phyloP scores from a whole-genome alignment of 2,329 filamentous ascomycete species.

The Aspergillus puulaauensis region DNA sequence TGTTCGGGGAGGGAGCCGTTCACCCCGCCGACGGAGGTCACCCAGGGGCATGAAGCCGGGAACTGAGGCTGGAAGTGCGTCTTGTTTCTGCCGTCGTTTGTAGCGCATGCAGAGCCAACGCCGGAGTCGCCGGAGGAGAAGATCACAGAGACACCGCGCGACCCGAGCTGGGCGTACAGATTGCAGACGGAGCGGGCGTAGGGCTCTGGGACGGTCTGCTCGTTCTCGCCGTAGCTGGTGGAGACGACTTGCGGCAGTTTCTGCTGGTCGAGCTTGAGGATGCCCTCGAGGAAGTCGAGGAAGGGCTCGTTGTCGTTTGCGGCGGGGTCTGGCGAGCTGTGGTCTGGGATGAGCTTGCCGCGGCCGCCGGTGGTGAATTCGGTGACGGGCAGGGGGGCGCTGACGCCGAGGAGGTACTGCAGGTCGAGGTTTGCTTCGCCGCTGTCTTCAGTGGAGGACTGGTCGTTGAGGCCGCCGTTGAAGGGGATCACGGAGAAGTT shows the following conservation, averaged over 20 bases:
- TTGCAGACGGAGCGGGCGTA: constrained; percentile 44
- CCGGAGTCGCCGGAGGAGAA: constrained; percentile 52
- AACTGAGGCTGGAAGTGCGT: constrained; percentile 45
- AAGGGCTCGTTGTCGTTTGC: constrained; percentile 50
- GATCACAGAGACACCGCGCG: constrained; percentile 50
- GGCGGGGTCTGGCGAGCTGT: constrained; percentile 44
- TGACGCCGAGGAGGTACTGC: constrained; percentile 49
- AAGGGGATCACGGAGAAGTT: constrained; percentile 47
- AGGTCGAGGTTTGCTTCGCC: constrained; percentile 53
- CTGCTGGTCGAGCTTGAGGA: constrained; percentile 29
- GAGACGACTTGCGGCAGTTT: constrained; percentile 40
- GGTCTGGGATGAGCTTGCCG: constrained; percentile 47
- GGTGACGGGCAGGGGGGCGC: constrained; percentile 44
- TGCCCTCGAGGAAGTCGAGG: constrained; percentile 34
- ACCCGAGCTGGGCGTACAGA: constrained; percentile 50
- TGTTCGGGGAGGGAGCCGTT: constrained; percentile 36
- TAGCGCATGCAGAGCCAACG: constrained; percentile 38
- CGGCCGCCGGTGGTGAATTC: constrained; percentile 52
- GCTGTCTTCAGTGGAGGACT: constrained; percentile 38
- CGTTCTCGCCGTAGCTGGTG: constrained; percentile 43
- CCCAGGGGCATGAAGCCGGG: constrained; percentile 39
- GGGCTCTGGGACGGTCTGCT: constrained; percentile 37
- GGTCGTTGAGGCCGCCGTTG: constrained; percentile 41
- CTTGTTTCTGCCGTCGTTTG: constrained; percentile 35
- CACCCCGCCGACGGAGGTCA: constrained; percentile 46